Percentiles rank a stretch among this genome's conserved stretches.
Evolutionary conservation across 768 basidiomycete species (phyloP).

Genomic region (Boletales sp.): DNA sequence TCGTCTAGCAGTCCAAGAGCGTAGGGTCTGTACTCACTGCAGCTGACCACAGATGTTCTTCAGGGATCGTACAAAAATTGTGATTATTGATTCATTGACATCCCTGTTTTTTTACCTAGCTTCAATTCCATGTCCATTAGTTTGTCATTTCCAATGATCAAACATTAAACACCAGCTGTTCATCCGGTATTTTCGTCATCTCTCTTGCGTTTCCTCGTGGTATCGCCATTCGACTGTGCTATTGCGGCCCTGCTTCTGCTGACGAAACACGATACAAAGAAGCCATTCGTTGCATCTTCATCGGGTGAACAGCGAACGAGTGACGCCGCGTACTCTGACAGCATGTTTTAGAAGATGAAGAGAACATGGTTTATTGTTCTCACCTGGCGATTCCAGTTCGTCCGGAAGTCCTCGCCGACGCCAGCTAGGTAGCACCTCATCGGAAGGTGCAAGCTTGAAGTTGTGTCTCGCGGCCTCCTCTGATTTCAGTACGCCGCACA

Average conservation of each 20-base stretch:
- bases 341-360: background rate
- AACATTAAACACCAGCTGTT: constrained; percentile 10
- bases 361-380: constrained; percentile 3
- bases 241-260: background rate
- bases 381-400: constrained; percentile 58
- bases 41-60: constrained; percentile 33
- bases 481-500: constrained; percentile 66
- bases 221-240: constrained; percentile 2
- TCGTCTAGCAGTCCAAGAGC: constrained; percentile 21
- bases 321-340: constrained; percentile 53
- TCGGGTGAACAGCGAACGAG: constrained; percentile 73
- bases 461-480: constrained; percentile 57
- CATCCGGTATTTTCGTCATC: constrained; percentile 7
- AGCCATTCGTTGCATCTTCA: constrained; percentile 91
- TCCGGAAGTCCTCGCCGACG: constrained; percentile 69
- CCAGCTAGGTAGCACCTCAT: constrained; percentile 79
- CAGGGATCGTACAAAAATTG: constrained; percentile 25
- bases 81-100: constrained; percentile 29
- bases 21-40: constrained; percentile 33
- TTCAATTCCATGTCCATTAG: constrained; percentile 9
- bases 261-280: constrained; percentile 95
- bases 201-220: constrained; percentile 27
- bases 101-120: constrained; percentile 24
- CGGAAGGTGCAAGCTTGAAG: constrained; percentile 67
- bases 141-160: background rate